A percentile compares a stretch with the other conserved stretches of the same genome.
Conservation (phyloP, 179 eudicot genomes). For the Sideroxylon spinosum region DNA sequence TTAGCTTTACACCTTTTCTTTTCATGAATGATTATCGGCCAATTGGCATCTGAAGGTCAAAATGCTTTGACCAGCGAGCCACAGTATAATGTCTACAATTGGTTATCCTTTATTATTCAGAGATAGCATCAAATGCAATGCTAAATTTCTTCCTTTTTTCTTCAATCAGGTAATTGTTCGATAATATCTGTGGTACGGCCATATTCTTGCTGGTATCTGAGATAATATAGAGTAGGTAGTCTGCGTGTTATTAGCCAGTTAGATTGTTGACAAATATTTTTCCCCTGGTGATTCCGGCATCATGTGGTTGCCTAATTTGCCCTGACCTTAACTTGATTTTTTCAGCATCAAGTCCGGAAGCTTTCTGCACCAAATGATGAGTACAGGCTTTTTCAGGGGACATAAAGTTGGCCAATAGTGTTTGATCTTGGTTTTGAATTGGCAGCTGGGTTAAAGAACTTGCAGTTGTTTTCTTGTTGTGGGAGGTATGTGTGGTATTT, state of each 20-base stretch:
- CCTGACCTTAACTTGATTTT: neutral
- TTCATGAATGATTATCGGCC: neutral
- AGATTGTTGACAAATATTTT: neutral
- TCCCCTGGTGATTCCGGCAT: neutral
- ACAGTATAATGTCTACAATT: neutral
- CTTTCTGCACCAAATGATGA: neutral
- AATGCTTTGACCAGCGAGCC: neutral
- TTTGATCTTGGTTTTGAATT: neutral
- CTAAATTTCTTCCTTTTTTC: neutral
- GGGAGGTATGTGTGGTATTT: neutral
- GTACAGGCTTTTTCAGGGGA: neutral
- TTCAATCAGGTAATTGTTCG: neutral
- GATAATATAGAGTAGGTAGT: neutral
- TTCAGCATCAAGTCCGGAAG: neutral
- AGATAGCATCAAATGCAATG: neutral
- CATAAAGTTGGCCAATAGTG: neutral
- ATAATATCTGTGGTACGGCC: neutral
- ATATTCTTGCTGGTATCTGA: neutral
- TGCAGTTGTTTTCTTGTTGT: neutral
- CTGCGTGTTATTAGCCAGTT: neutral
- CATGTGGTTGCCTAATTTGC: neutral
- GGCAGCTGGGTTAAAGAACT: neutral
- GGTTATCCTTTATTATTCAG: neutral
- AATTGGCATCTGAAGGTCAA: slow-evolving; percentile 2
- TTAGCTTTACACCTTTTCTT: neutral